These are phyloP conservation scores for Penicillium turbatum DNA, from an alignment of 495 filamentous ascomycete genomes.

Conservation along the genomic window DNA sequence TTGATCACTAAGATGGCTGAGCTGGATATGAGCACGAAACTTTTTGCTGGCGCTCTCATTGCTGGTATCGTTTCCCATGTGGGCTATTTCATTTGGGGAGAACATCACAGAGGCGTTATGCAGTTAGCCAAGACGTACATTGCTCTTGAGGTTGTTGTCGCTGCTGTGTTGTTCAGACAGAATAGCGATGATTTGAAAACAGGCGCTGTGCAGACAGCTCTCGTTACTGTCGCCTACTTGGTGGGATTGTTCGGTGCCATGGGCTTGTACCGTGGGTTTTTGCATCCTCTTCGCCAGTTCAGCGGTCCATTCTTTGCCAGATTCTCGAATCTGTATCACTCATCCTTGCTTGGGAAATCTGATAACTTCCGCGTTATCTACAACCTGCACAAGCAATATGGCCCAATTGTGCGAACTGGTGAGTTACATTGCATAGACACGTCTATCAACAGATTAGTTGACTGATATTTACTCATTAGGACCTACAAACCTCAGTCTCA, in stretches of 20 bases:
- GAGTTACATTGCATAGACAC: too few species aligned
- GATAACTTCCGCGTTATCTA: neutral
- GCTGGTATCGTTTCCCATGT: neutral
- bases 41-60: neutral
- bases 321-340: neutral
- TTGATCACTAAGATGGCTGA: neutral
- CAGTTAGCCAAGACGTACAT: neutral
- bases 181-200: neutral
- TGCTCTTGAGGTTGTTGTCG: neutral
- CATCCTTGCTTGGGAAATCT: neutral
- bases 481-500: neutral
- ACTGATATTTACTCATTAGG: neutral
- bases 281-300: neutral
- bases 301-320: neutral
- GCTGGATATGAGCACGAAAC: neutral
- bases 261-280: neutral
- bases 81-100: neutral
- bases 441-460: too few species aligned
- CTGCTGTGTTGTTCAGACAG: neutral
- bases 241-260: neutral
- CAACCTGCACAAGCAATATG: neutral
- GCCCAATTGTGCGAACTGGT: neutral
- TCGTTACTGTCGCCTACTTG: neutral
- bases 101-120: neutral
- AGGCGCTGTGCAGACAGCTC: neutral